phyloP scores from a whole-genome alignment of 2,329 filamentous ascomycete species.

The Polytolypa hystricis region DNA sequence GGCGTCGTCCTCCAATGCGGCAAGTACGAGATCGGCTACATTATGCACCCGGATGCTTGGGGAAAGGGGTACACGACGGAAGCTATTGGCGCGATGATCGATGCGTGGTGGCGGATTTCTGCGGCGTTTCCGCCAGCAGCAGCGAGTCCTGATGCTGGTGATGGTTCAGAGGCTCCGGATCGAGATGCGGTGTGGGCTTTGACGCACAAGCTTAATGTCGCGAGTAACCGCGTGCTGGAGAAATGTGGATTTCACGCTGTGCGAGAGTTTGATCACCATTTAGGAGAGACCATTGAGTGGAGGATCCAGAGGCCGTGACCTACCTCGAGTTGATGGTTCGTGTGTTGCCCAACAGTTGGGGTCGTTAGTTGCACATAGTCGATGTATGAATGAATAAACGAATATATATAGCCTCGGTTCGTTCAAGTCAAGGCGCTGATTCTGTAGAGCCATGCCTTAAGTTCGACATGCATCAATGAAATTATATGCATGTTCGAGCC shows the following conservation, averaged over 20 bases:
- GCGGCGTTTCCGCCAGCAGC: neutral
- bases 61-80: slow-evolving; percentile 17
- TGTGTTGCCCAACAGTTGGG: slow-evolving; percentile 2
- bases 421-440: no score
- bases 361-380: no score
- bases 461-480: no score
- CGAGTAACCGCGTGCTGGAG: slow-evolving; percentile 2
- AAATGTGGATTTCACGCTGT: slow-evolving; percentile 5
- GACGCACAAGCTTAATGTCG: neutral
- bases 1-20: slow-evolving; percentile 11
- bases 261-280: neutral
- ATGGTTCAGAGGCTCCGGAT: neutral
- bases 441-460: no score
- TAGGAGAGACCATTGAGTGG: neutral
- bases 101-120: slow-evolving; percentile 17
- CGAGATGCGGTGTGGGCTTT: neutral
- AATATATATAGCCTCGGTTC: no score
- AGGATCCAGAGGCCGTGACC: neutral
- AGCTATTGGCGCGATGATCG: slow-evolving; percentile 14
- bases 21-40: slow-evolving; percentile 15
- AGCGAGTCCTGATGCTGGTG: neutral
- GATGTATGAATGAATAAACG: no score
- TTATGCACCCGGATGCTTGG: slow-evolving; percentile 18
- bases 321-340: slow-evolving; percentile 5
- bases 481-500: no score